Base-by-base conservation (phyloP, 1,139 yeast species). In the Yamadazyma dushanensis region DNA sequence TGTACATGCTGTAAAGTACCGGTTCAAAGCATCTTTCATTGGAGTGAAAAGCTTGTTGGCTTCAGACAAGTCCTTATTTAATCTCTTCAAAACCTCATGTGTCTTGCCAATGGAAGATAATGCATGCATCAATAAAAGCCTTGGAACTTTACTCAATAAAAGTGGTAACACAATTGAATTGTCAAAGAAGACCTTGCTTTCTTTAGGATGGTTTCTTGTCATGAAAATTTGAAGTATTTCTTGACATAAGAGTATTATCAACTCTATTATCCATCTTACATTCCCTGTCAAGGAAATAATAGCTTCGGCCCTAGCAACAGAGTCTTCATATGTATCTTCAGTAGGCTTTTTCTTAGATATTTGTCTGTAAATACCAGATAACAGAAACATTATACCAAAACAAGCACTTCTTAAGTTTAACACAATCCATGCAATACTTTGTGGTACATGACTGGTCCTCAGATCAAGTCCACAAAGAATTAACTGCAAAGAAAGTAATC, bases 191-290 rank as follows among this genome's bases (percentile, higher is more conserved):
- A 68, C 45, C 19, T 49, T 52, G 38, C 64, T 57, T 16, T 45
- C 43, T 7, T 50, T 33, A 1, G 56, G 51, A 34, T 52, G 45
- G 19, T 48, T 47, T 32, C 51, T 49, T 21, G 51, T 44, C 40
- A 53, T 50, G 14, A 61, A 45, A 16, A 70, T 50, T 34, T 69
- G 73, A 14, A 77, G 59, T 16, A 88, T 56, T 45, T 87, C 95
- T 53, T 87, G 94, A 39, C 79, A 76, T 31, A 83, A 56, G 42
- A 75, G 77, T 0, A 79, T 75, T 47, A 85, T 66, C 39, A 85
- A 70, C 52, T 87, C 95, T 27, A 84, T 68, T 40, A 83, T 70
- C 95, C 95, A 88, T 46, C 86, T 73, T n/a, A 83, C 73, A 27
- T 80, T 74, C 1, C 96, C 95, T 15, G 84, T 57, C 35, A 83